Base-by-base conservation (phyloP, 805 yeast species). In the Nakazawaea peltata region DNA sequence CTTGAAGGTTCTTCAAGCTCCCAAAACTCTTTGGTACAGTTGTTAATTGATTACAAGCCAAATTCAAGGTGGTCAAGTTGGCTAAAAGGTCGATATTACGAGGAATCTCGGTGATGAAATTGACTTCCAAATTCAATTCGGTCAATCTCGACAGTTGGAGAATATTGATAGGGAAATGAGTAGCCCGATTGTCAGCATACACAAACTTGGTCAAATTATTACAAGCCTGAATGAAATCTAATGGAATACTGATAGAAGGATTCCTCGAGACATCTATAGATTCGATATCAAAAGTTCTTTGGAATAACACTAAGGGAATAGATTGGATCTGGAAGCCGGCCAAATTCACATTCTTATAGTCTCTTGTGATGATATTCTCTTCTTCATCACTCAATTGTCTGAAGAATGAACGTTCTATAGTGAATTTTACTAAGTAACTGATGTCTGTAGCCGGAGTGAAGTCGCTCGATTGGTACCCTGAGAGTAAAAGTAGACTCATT, bases 401-500 rank as follows among this genome's bases (percentile, higher is more conserved):
- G 24, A 81, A 62, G 14, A 72, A 70, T 24, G 77, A 73, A 30
- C 73, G 74, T 41, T 77, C 80, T 34, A 84, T 70, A 21, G 80
- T 77, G 53, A 88, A 86, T 44, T 85, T 82, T 58, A 87, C 84
- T 28, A 88, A 64, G 48, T 77, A 85, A 33, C 87, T 77, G 42
- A 87, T 57, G 56, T 88, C 97, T 38, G 82, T 87, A 41, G 94
- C 67, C 22, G 94, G 95, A 41, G 87, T 68, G 33, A 77, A 81
- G 43, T 77, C 79, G n/a, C 72, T 65, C 32, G 78, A 82, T 3
- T 72, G 69, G 49, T 81, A 88, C 4, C 97, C 97, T 49, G 84
- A 79, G 27, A 84, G 59, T 39, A 79, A 61, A 19, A 88, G 55
- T 33, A 87, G 56, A 30, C 81, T 80, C 47, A 80, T 69, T 54